These are phyloP conservation scores for Pseudogymnoascus sp. DNA, from an alignment of 2,329 filamentous ascomycete species.

Conservation along the genomic window DNA sequence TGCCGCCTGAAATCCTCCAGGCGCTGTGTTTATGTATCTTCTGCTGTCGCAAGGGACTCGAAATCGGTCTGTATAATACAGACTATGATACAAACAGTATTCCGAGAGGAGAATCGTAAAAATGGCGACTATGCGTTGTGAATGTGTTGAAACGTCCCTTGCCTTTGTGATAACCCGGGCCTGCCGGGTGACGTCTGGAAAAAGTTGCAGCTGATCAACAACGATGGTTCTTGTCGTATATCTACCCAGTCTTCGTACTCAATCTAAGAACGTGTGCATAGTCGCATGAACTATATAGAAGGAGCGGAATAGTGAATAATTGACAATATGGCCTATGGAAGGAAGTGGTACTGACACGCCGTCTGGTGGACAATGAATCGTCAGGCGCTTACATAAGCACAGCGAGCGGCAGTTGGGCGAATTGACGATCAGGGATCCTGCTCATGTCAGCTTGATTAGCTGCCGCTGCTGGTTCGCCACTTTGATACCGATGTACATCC, in stretches of 20 bases:
- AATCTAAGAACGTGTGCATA: slow-evolving; percentile 10
- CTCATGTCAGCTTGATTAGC: slow-evolving; percentile 3
- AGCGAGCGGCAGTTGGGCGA: not conserved
- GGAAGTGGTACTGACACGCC: not conserved
- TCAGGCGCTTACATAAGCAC: not conserved
- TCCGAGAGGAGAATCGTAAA: not conserved
- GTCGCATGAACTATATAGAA: slow-evolving; percentile 8
- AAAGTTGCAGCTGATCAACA: slow-evolving; percentile 2
- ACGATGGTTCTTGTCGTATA: not conserved
- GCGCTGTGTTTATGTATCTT: not conserved
- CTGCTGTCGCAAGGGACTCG: not conserved
- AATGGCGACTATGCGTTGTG: not conserved
- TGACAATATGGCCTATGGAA: not conserved
- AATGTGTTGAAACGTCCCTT: not conserved
- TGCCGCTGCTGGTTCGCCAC: not conserved
- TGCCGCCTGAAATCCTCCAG: not conserved
- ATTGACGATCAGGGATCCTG: not conserved
- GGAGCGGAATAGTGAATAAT: not conserved
- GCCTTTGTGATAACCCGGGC: slow-evolving; percentile 3
- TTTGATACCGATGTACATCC: not conserved
- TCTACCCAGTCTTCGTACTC: not conserved
- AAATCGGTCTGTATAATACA: not conserved
- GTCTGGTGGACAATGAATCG: not conserved
- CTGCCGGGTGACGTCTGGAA: not conserved
- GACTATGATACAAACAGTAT: not conserved